Conservation (phyloP, 2,329 filamentous ascomycete species). For the Trichoderma oligosporum region DNA sequence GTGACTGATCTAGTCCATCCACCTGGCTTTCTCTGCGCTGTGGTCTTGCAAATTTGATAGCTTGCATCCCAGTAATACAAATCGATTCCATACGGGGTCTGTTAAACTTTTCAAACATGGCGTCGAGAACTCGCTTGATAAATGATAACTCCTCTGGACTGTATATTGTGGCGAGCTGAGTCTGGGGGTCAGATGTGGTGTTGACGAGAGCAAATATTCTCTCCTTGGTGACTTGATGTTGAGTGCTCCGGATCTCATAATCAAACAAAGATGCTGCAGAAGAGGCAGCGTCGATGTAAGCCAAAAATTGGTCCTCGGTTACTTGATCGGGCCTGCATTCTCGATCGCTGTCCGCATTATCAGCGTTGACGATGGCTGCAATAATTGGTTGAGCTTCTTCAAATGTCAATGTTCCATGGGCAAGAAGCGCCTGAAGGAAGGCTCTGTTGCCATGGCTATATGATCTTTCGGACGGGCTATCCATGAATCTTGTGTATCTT, state of each 20-base stretch:
- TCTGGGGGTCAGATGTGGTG: constrained; percentile 76
- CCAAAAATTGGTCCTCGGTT: constrained; percentile 61
- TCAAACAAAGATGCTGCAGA: constrained; percentile 74
- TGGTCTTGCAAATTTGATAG: constrained; percentile 63
- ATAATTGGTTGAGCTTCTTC: constrained; percentile 69
- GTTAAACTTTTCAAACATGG: constrained; percentile 89
- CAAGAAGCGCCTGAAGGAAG: constrained; percentile 85
- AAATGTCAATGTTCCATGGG: constrained; percentile 72
- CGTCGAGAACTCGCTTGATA: constrained; percentile 80
- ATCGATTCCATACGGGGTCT: constrained; percentile 75
- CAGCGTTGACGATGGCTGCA: constrained; percentile 67
- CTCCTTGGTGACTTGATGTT: constrained; percentile 63
- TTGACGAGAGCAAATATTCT: constrained; percentile 85
- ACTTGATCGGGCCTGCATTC: constrained; percentile 58
- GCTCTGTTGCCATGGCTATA: constrained; percentile 70
- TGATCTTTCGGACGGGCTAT: constrained; percentile 32
- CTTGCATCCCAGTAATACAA: constrained; percentile 76
- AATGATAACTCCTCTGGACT: constrained; percentile 82
- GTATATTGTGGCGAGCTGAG: constrained; percentile 80
- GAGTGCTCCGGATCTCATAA: constrained; percentile 74
- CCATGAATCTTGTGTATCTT: constrained; percentile 19
- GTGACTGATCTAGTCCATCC: constrained; percentile 33
- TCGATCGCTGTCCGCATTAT: constrained; percentile 33
- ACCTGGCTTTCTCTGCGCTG: constrained; percentile 36
- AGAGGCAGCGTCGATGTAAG: constrained; percentile 68